Evolutionary conservation across 2,329 filamentous ascomycete genomes (phyloP), one percentile per base, ranked within the genome.

Genomic region (Fusarium albosuccineum): DNA sequence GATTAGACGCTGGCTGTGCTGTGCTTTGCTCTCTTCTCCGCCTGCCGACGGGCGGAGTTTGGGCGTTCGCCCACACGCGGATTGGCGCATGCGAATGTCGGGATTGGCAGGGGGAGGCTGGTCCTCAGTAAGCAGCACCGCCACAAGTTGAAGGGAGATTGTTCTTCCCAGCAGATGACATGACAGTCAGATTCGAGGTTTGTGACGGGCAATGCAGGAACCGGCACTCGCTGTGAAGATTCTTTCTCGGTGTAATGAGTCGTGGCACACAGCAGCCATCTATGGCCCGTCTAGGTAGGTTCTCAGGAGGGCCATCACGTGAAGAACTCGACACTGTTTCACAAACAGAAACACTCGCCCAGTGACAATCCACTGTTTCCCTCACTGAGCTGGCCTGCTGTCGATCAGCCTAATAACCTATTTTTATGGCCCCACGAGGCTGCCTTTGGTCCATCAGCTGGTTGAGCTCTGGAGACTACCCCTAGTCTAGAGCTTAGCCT

Each of bases 351-450:
- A 2, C 17, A 17, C 13, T 11, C 29, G 11, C 13, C 57, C 60
- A 56, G 50, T 56, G 8, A 66, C 26, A 53, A 45, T 17, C 37
- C 13, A 13, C 22, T 8, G 10, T 48, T 51, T 10, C 17, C 4
- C 33, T 33, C 40, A 39, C 13, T 34, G 22, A 6, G 8, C 26
- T 26, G 22, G 6, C 6, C 13, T 4, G 22, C 14, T 13, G 29
- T 30, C 50, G 34, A 55, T 61, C 53, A 40, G 60, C 51, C 64
- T 45, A 44, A 54, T 40, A 3, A 34, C 55, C 54, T 65, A 64
- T 61, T 67, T 67, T 68, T 64, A 62, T 42, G 50, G 36, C 50
- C 45, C 22, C 30, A 29, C 50, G 41, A 57, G 50, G 56, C 50
- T 44, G 42, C 30, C n/a, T n/a, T 41, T 30, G 6, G 22, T 16